Conservation (phyloP, 495 filamentous ascomycete genomes). For the Glutinoglossum americanum region DNA sequence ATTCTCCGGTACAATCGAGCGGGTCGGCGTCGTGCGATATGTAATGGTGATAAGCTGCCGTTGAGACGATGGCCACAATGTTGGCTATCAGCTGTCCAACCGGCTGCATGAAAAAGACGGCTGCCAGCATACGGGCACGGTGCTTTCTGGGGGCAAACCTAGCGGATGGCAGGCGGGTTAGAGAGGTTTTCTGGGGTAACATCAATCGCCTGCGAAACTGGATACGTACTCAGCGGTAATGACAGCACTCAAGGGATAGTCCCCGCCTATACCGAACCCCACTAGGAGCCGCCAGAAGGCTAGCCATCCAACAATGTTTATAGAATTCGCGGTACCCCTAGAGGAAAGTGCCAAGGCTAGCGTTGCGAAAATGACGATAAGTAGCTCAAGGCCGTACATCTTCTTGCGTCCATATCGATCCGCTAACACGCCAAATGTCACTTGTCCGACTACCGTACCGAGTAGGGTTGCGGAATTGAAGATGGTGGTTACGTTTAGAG, state of each 20-base stretch:
- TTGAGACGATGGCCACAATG: constrained; percentile 26
- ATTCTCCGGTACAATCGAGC: background rate
- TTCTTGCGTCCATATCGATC: constrained; percentile 59
- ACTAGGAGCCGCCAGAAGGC: constrained; percentile 36
- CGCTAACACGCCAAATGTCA: constrained; percentile 60
- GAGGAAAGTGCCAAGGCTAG: constrained; percentile 52
- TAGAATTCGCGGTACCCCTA: constrained; percentile 38
- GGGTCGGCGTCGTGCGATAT: background rate
- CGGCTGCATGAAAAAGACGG: constrained; percentile 45
- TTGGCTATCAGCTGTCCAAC: constrained; percentile 40
- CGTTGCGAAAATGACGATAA: constrained; percentile 71
- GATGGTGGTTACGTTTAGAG: constrained; percentile 45
- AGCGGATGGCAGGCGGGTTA: background rate
- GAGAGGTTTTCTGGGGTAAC: background rate
- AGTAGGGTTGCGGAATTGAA: constrained; percentile 78
- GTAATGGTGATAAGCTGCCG: constrained; percentile 17
- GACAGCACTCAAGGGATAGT: constrained; percentile 34
- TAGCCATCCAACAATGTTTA: constrained; percentile 41
- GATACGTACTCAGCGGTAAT: constrained; percentile 34
- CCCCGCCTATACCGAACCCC: constrained; percentile 27
- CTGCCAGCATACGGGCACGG: constrained; percentile 40
- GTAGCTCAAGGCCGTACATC: constrained; percentile 78
- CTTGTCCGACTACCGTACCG: constrained; percentile 68
- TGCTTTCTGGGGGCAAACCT: constrained; percentile 35
- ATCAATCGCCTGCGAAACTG: background rate